A percentile compares a stretch with the other conserved stretches of the same genome.
Conservation (phyloP, 306 rosid species). For the Quercus variabilis region DNA sequence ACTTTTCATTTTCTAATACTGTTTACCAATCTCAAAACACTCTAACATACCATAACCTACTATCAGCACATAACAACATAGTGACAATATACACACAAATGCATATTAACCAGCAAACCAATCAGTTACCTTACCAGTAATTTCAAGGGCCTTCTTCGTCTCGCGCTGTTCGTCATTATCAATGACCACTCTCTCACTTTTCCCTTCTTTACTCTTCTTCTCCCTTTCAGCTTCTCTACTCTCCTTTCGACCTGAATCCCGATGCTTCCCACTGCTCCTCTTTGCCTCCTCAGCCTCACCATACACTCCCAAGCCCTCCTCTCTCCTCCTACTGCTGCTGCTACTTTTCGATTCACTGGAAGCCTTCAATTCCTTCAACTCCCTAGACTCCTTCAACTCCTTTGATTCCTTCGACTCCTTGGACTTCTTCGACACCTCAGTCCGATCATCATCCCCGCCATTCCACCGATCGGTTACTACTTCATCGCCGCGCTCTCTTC, state of each 20-base stretch:
- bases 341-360: slow-evolving; percentile 68
- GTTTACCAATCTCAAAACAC: neutral
- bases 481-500: slow-evolving; percentile 56
- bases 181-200: slow-evolving; percentile 50
- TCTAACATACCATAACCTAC: neutral
- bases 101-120: slow-evolving; percentile 14
- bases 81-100: neutral
- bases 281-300: slow-evolving; percentile 68
- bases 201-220: slow-evolving; percentile 65
- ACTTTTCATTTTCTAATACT: neutral
- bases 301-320: slow-evolving; percentile 55
- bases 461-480: slow-evolving; percentile 89
- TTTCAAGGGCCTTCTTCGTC: slow-evolving; percentile 60
- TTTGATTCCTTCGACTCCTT: slow-evolving; percentile 44
- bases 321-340: slow-evolving; percentile 73
- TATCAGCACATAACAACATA: neutral
- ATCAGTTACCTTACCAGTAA: slow-evolving; percentile 75
- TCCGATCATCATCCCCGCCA: slow-evolving; percentile 70
- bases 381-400: slow-evolving; percentile 58
- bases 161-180: slow-evolving; percentile 58
- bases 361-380: slow-evolving; percentile 49
- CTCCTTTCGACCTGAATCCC: slow-evolving; percentile 78
- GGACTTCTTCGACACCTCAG: slow-evolving; percentile 64
- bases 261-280: slow-evolving; percentile 77
- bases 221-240: slow-evolving; percentile 62